Base-by-base conservation (phyloP, 2,329 filamentous ascomycete species). In the Aspergillus sp. region DNA sequence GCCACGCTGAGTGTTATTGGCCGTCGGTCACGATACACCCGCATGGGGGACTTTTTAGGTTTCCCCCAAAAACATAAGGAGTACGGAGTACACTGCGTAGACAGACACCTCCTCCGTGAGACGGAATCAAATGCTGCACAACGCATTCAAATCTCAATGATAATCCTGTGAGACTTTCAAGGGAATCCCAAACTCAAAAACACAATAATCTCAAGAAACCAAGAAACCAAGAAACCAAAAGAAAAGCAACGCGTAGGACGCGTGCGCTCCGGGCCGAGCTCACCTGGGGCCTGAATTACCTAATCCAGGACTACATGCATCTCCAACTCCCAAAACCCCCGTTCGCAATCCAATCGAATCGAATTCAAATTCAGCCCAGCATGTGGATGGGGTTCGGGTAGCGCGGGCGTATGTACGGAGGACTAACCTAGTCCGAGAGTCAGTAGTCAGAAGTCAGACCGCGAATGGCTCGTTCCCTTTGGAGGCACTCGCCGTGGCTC, bases 1-100 rank as follows among this genome's bases (percentile, higher is more conserved):
- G 62, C 62, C 62, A 58, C 59, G 53, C 16, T 32, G 11, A 16
- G 7, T 3, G 16, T 62, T 47, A 65, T 65, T 65, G 62, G 63
- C 55, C 58, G 54, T 36, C 24, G 26, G 39, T 55, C 53, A 49
- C 53, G 26, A 55, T 55, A 39, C 39, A 14, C 32, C 31, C 14
- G 45, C 45, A 47, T 12, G 32, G 32, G 32, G 42, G 42, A 46
- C 24, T 46, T 16, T 16, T n/a, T 46, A 29, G 26, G 1, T 29
- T 29, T 6, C 26, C 26, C 26, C 26, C 26, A 29, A 26, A 26
- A 26, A 6, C 20, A 20, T 20, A 1, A 20, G 20, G 20, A 20
- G 20, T 20, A 20, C 20, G 20, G 20, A 20, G 20, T 20, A 20
- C 20, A 26, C 26, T 26, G 6, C 6, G 7, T 26, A 9, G 26